Conservation (phyloP, 805 yeast genomes). For the Wickerhamomyces ciferrii region DNA sequence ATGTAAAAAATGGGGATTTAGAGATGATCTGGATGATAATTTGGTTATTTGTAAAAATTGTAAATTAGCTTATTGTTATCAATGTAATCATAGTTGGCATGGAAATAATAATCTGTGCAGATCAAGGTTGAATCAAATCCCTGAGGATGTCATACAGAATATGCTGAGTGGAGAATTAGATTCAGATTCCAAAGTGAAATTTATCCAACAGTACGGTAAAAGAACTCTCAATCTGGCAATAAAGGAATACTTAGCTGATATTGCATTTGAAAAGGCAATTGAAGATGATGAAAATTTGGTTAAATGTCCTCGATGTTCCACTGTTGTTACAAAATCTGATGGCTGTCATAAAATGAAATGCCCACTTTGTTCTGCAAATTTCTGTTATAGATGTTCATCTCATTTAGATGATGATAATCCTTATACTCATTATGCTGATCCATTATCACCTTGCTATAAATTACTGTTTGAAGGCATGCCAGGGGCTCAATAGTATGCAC, state of each 20-base stretch:
- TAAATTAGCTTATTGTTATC: conserved; percentile 47
- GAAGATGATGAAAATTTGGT: conserved; percentile 35
- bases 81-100: conserved; percentile 59
- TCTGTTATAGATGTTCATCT: conserved; percentile 53
- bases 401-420: conserved; percentile 35
- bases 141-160: conserved; percentile 20
- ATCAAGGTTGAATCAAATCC: conserved; percentile 23
- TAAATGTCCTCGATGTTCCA: conserved; percentile 47
- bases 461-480: conserved; percentile 48
- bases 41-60: conserved; percentile 47
- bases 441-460: conserved; percentile 38
- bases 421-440: conserved; percentile 46
- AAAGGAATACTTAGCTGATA: conserved; percentile 41
- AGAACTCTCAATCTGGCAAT: conserved; percentile 35
- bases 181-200: conserved; percentile 26
- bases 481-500: too few species aligned
- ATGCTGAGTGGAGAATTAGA: conserved; percentile 20
- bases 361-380: conserved; percentile 37
- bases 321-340: conserved; percentile 47
- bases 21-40: conserved; percentile 39
- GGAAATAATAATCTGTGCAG: conserved; percentile 45
- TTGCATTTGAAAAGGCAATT: conserved; percentile 38
- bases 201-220: conserved; percentile 40
- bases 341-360: conserved; percentile 67
- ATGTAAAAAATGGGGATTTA: conserved; percentile 42